These are phyloP conservation scores for Pseudocercospora cruenta DNA, from an alignment of 2,329 filamentous ascomycete genomes.

Conservation along the genomic window DNA sequence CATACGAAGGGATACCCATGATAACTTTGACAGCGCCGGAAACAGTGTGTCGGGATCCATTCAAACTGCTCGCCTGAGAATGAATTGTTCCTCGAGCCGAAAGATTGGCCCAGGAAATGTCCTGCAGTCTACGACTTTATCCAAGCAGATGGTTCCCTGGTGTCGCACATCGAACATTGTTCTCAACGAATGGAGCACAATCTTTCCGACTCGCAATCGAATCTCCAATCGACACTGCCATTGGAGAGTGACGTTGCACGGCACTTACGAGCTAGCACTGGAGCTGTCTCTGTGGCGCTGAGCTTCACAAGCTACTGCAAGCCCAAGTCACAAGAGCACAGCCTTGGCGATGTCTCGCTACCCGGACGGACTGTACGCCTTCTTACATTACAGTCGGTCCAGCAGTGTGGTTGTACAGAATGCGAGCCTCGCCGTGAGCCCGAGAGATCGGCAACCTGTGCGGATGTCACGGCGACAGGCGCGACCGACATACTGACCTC, in stretches of 20 bases:
- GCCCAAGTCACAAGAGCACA: not conserved
- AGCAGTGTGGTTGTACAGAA: not conserved
- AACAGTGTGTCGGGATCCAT: conserved; percentile 1
- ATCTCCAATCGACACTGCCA: not conserved
- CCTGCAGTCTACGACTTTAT: not conserved
- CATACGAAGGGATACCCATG: conserved; percentile 6
- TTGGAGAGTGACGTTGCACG: conserved; percentile 5
- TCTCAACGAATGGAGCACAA: not conserved
- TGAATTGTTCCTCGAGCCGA: not conserved
- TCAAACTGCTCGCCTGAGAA: not conserved
- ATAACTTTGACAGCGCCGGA: conserved; percentile 9
- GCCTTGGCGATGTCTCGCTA: not conserved
- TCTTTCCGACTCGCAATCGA: not conserved
- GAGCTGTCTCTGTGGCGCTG: not conserved
- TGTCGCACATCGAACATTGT: not conserved
- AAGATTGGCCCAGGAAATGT: not conserved
- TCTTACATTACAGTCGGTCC: not conserved
- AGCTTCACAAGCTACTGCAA: not conserved
- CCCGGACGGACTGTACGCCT: not conserved
- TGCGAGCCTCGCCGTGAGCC: not conserved
- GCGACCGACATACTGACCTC: not conserved
- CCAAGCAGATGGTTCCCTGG: not conserved
- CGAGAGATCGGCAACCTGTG: not conserved
- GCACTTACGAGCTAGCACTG: not conserved
- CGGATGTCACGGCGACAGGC: not conserved